Evolutionary conservation across 495 filamentous ascomycete genomes (phyloP), one percentile per base, ranked within the genome.

Genomic region (Hypoxylon lienhwacheense): DNA sequence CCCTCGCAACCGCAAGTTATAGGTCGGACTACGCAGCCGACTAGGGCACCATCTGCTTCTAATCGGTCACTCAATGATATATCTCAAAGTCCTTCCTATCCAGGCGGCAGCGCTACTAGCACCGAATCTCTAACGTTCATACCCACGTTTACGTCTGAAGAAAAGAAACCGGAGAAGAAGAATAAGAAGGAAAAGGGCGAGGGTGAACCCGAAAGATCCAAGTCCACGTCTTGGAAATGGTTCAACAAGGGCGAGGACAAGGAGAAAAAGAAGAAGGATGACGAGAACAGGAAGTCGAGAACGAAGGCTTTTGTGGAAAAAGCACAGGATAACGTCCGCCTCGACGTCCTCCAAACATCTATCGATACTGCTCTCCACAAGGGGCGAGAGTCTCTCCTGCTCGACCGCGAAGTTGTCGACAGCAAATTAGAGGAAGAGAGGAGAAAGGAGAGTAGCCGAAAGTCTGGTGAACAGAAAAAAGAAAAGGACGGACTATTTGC

Each of bases 401-500:
- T 95, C 8, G 90, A 96, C 59, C 84, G 91, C n/a, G 84, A 87
- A 1, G 81, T 59, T 52, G 68, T 89, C 24, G 87, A 90, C 47
- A 73, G 73, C 24, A 86, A 85, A 58, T 71, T 93, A 11, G 84
- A 90, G 50, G 89, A 95, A 55, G 92, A 95, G 56, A 77, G 85
- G 28, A 89, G 83, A 71, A 97, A 91, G 68, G 90, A 95, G 58
- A 84, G 80, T 60, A 79, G 69, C 33, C 81, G 88, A 16, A 89
- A 89, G 64, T 79, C 83, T 10, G 81, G 82, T 15, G 91, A 96
- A 7, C 73, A 77, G 10, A 96, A 95, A 72, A 96, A 95, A 64
- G 92, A 96, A 55, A 95, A 90, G 63, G 82, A 84, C 25, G 86
- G 88, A 3, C 70, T 96, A 17, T 91, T 98, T 63, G 89, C 90